These are phyloP conservation scores for Neocucurbitaria cava DNA, from an alignment of 2,329 filamentous ascomycete genomes.

Conservation along the genomic window DNA sequence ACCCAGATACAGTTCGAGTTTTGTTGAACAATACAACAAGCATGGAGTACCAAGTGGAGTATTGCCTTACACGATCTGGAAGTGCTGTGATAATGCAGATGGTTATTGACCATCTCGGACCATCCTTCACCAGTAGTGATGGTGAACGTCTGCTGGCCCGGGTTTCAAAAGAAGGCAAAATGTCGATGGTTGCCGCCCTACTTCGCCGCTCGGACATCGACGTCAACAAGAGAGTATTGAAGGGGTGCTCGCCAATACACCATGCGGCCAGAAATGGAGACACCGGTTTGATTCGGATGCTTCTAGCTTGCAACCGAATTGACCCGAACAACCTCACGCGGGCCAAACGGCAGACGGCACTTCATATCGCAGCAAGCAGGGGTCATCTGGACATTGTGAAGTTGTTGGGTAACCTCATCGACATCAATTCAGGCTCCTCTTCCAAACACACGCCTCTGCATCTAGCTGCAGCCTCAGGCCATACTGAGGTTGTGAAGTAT, in stretches of 20 bases:
- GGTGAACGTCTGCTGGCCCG: not conserved
- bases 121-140: not conserved
- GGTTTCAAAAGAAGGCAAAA: not conserved
- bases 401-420: not conserved
- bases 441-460: not conserved
- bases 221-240: not conserved
- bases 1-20: not conserved
- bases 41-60: not conserved
- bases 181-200: not conserved
- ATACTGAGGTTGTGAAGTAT: not conserved
- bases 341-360: not conserved
- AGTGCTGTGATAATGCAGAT: not conserved
- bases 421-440: not conserved
- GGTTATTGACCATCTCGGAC: not conserved
- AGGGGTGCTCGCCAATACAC: not conserved
- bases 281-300: not conserved
- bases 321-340: not conserved
- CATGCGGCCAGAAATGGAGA: not conserved
- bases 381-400: not conserved
- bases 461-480: not conserved
- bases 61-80: not conserved
- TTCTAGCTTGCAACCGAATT: not conserved
- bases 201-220: not conserved
- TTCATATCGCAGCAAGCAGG: not conserved
- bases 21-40: not conserved